Evolutionary conservation across 257 asterid genomes (phyloP).

Genomic region (Rhazya stricta): DNA sequence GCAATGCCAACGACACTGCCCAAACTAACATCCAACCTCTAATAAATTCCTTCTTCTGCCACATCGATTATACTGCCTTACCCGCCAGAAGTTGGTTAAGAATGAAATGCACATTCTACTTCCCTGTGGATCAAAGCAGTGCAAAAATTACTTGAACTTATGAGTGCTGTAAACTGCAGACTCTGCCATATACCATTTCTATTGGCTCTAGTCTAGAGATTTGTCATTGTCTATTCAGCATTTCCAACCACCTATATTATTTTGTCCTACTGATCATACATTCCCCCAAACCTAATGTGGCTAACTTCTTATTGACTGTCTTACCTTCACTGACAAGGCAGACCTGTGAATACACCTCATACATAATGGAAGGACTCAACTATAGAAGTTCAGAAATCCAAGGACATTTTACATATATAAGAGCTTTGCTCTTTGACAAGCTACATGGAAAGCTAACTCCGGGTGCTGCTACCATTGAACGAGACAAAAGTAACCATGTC

Average conservation of each 20-base stretch:
- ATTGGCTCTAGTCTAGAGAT: background rate
- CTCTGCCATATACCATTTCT: background rate
- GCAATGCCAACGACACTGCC: too few relatives aligned
- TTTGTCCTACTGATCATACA: background rate
- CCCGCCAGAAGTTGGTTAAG: too few relatives aligned
- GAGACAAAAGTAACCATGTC: background rate
- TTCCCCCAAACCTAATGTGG: background rate
- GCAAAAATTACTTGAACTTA: too few relatives aligned
- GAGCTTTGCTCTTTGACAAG: background rate
- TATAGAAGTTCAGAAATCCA: background rate
- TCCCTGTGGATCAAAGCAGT: background rate
- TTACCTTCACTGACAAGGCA: background rate
- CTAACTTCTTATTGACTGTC: background rate
- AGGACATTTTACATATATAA: background rate
- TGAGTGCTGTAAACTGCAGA: background rate
- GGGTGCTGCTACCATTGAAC: background rate
- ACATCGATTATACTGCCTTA: too few relatives aligned
- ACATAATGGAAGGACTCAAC: background rate
- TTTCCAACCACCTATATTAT: background rate
- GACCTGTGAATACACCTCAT: background rate
- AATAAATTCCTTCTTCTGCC: too few relatives aligned
- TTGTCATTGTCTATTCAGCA: background rate
- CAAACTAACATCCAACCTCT: too few relatives aligned
- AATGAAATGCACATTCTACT: too few relatives aligned
- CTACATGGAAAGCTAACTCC: background rate